phyloP scores from a whole-genome alignment of 345 rosid genomes.

The Gossypium australe region DNA sequence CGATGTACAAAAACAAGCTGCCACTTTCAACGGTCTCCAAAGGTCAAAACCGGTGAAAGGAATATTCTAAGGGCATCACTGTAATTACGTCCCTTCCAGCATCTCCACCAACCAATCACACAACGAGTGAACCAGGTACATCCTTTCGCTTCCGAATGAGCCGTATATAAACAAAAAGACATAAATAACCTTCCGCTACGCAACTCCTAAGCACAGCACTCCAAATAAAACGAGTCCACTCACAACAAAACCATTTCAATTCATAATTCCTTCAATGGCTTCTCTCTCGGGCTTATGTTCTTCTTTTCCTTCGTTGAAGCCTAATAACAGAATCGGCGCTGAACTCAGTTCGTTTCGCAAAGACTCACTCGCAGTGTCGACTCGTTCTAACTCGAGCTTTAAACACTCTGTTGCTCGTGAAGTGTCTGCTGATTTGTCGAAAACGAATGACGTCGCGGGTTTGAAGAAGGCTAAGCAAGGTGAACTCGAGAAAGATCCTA shows the following conservation, averaged over 20 bases:
- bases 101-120: conserved; percentile 5
- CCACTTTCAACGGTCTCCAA: not conserved
- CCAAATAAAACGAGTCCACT: not conserved
- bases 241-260: not conserved
- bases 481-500: conserved; percentile 65
- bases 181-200: not conserved
- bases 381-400: conserved; percentile 26
- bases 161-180: too few relatives aligned
- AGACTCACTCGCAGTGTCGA: conserved; percentile 37
- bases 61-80: conserved; percentile 3
- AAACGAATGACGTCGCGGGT: not conserved
- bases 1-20: not conserved
- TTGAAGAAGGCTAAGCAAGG: conserved; percentile 24
- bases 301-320: conserved; percentile 21
- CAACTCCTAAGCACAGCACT: not conserved
- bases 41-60: not conserved
- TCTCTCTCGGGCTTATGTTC: conserved; percentile 40
- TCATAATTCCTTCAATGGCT: conserved; percentile 37
- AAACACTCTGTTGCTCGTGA: conserved; percentile 53
- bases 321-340: conserved; percentile 13
- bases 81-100: not conserved
- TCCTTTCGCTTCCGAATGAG: not conserved
- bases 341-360: conserved; percentile 23
- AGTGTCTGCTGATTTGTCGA: conserved; percentile 40
- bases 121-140: conserved; percentile 20